Conservation (phyloP, 345 rosid species). For the Populus euphratica region DNA sequence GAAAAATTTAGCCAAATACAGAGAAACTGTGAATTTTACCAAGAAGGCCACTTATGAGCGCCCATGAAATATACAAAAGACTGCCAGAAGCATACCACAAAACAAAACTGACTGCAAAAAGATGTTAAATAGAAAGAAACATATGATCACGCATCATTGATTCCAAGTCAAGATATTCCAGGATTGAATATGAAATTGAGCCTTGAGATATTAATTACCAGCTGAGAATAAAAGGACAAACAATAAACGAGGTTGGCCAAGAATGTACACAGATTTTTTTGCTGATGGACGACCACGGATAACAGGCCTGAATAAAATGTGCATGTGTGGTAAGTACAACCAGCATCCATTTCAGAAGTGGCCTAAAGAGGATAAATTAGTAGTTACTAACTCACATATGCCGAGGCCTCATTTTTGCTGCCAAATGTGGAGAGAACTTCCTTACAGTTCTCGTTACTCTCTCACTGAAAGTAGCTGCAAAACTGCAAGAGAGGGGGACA, state of each 20-base stretch:
- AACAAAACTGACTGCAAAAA: slow-evolving; percentile 56
- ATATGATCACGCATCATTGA: slow-evolving; percentile 1
- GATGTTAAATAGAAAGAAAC: neutral
- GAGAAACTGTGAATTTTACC: slow-evolving; percentile 32
- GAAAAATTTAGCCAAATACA: too few species aligned
- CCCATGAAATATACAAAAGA: slow-evolving; percentile 68
- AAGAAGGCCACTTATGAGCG: slow-evolving; percentile 62
- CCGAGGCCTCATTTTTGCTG: slow-evolving; percentile 98
- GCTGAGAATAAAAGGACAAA: slow-evolving; percentile 64
- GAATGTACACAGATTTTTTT: slow-evolving; percentile 69
- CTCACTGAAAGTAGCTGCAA: slow-evolving; percentile 92
- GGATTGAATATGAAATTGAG: neutral
- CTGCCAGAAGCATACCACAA: slow-evolving; percentile 83
- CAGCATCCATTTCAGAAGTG: neutral
- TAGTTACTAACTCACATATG: slow-evolving; percentile 51
- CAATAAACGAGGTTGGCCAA: slow-evolving; percentile 90
- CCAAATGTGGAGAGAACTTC: slow-evolving; percentile 88
- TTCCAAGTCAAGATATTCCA: neutral
- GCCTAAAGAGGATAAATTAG: neutral
- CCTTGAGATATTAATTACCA: slow-evolving; percentile 41
- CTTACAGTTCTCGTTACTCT: slow-evolving; percentile 83
- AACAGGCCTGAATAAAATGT: slow-evolving; percentile 62
- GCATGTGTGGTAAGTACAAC: slow-evolving; percentile 8
- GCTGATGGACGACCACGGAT: slow-evolving; percentile 88
- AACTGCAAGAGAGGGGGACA: slow-evolving; percentile 41